These are phyloP conservation scores for Quercus rubra DNA, from an alignment of 306 rosid species.

Conservation along the genomic window DNA sequence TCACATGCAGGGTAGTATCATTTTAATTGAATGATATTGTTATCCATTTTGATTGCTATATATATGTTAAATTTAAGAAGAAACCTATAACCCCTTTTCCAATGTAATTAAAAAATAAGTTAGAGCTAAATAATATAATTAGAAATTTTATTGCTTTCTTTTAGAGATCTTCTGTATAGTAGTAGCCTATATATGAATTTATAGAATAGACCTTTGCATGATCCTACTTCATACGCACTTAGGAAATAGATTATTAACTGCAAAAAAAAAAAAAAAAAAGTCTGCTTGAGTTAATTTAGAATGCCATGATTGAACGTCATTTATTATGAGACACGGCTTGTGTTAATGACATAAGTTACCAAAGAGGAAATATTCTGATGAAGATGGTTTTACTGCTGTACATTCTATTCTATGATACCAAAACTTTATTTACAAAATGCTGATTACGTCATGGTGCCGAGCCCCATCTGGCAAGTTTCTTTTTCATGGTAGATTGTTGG, in stretches of 20 bases:
- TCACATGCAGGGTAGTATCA: background rate
- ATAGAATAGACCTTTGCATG: too few species aligned
- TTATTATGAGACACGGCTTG: too few species aligned
- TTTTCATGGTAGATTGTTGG: background rate
- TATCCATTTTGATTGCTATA: background rate
- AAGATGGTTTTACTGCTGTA: background rate
- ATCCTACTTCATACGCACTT: too few species aligned
- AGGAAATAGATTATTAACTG: too few species aligned
- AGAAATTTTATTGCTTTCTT: too few species aligned
- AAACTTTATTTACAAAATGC: background rate
- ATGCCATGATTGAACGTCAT: too few species aligned
- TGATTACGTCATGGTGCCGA: background rate
- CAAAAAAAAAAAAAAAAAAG: too few species aligned
- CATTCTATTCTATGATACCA: background rate
- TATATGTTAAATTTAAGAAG: background rate
- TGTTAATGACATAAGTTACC: too few species aligned
- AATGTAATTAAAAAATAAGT: background rate
- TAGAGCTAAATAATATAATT: background rate
- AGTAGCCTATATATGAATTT: too few species aligned
- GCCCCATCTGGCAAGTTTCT: background rate
- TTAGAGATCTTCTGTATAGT: too few species aligned
- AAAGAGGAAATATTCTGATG: background rate
- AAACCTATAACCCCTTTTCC: background rate
- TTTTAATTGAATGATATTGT: background rate
- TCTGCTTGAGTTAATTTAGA: too few species aligned